Conservation (phyloP, 2,329 filamentous ascomycete genomes). For the Pseudogymnoascus verrucosus region DNA sequence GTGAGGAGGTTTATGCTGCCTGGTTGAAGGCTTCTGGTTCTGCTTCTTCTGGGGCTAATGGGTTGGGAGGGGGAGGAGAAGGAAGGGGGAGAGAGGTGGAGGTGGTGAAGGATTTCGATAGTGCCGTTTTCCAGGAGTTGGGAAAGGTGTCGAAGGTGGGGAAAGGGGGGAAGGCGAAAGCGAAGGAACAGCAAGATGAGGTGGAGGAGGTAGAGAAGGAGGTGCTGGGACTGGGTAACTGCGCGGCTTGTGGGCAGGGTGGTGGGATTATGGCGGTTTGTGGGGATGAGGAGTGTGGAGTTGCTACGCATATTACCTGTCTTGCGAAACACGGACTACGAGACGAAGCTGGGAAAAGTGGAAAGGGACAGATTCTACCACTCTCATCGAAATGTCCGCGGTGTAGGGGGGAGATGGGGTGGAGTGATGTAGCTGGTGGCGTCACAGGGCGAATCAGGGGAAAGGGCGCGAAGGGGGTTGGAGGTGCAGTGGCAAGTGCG, state of each 20-base stretch:
- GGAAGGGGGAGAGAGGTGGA: not conserved
- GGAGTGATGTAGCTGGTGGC: slow-evolving; percentile 77
- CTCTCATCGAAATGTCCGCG: slow-evolving; percentile 60
- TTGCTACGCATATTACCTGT: slow-evolving; percentile 52
- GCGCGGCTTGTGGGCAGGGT: slow-evolving; percentile 27
- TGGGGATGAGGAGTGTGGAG: slow-evolving; percentile 44
- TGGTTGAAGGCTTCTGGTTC: slow-evolving; percentile 46
- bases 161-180: not conserved
- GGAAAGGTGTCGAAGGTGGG: not conserved
- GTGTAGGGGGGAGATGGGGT: slow-evolving; percentile 56
- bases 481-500: not conserved
- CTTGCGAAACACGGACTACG: slow-evolving; percentile 47
- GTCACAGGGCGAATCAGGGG: slow-evolving; percentile 67
- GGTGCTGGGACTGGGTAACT: not conserved
- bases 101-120: not conserved
- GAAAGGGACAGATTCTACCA: slow-evolving; percentile 50
- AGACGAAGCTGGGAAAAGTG: slow-evolving; percentile 26
- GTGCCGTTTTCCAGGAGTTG: not conserved
- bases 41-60: not conserved
- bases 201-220: not conserved
- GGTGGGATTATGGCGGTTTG: slow-evolving; percentile 51
- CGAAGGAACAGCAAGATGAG: not conserved
- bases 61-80: not conserved
- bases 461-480: slow-evolving; percentile 44
- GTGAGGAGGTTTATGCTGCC: slow-evolving; percentile 54